A percentile compares a stretch with the other conserved stretches of the same genome.
These are phyloP conservation scores for Xerocomus nothofagi DNA, from an alignment of 1,284 basidiomycete genomes.

Conservation along the genomic window DNA sequence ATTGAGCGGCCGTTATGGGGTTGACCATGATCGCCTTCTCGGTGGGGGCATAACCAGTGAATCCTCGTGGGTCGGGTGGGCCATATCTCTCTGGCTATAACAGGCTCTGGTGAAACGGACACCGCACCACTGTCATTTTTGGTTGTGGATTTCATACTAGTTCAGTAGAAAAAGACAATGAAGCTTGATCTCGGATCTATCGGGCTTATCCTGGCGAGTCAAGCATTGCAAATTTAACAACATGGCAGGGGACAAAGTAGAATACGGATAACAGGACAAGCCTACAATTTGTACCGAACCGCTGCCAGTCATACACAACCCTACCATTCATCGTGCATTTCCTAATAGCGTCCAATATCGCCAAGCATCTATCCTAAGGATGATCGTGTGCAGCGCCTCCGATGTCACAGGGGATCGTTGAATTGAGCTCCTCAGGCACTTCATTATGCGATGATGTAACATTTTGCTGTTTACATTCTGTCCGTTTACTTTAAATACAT, in stretches of 20 bases:
- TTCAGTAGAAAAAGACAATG: not conserved
- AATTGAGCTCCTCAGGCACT: no score
- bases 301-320: no score
- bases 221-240: no score
- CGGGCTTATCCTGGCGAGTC: no score
- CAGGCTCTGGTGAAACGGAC: not conserved
- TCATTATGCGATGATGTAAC: not conserved
- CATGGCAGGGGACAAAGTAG: no score
- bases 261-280: no score
- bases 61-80: not conserved
- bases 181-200: not conserved
- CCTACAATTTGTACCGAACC: no score
- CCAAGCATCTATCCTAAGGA: no score
- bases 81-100: no score
- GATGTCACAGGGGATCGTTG: not conserved
- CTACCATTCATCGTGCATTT: no score
- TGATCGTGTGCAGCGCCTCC: not conserved
- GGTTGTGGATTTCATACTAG: no score
- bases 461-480: not conserved
- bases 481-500: not conserved
- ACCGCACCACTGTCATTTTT: not conserved
- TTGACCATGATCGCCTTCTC: not conserved
- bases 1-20: not conserved
- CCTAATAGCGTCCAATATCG: not conserved
- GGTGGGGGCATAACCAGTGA: slow-evolving; percentile 2